Conservation (phyloP, 345 rosid species). For the Cardiospermum halicacabum region DNA sequence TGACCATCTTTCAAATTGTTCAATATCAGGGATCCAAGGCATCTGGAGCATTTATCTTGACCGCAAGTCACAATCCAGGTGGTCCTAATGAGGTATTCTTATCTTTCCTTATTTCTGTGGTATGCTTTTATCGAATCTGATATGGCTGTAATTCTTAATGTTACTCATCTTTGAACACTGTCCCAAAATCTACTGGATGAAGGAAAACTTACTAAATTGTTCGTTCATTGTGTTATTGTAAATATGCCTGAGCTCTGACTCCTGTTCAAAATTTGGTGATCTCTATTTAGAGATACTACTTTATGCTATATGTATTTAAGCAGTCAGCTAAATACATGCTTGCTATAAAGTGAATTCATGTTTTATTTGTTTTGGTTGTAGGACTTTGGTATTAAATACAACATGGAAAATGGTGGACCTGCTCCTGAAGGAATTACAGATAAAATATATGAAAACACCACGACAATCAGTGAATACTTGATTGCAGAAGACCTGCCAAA, state of each 20-base stretch:
- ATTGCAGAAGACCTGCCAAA: constrained; percentile 70
- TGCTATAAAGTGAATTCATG: not conserved
- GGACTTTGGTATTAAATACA: constrained; percentile 99
- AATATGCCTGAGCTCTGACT: not conserved
- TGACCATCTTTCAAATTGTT: constrained; percentile 16
- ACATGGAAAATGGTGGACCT: constrained; percentile 99
- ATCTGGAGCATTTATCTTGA: constrained; percentile 90
- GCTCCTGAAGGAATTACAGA: constrained; percentile 97
- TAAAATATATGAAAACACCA: constrained; percentile 93
- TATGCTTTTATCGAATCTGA: not conserved
- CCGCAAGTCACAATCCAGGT: constrained; percentile 99
- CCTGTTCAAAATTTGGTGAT: not conserved
- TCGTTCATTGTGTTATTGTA: not conserved
- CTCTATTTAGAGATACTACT: not conserved
- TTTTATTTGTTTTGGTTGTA: constrained; percentile 21
- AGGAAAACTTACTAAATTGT: not conserved
- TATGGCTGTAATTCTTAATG: not conserved
- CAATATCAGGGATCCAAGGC: constrained; percentile 85
- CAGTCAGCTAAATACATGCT: not conserved
- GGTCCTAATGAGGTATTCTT: constrained; percentile 86
- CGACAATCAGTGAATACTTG: constrained; percentile 78
- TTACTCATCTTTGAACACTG: not conserved
- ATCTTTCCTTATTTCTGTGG: not conserved
- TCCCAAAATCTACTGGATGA: not conserved
- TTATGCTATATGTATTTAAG: not conserved